Evolutionary conservation across 2,329 filamentous ascomycete species (phyloP), one percentile per base, ranked within the genome.

Genomic region (Lasiodiplodia sp.): DNA sequence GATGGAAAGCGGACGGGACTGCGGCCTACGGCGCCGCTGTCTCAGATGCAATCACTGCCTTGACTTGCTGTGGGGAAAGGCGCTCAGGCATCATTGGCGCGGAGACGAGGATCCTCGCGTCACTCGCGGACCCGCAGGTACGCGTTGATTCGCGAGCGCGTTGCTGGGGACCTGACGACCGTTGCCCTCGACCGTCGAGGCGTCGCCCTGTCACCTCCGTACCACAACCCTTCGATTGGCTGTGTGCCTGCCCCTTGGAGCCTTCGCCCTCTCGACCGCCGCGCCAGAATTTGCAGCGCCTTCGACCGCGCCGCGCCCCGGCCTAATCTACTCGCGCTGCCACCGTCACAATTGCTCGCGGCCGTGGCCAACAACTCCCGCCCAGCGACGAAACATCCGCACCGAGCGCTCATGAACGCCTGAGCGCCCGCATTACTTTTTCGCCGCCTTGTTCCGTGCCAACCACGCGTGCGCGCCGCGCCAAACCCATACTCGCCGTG

Each of bases 101-200:
- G 47, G 60, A 44, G 55, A 28, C 58, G 44, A 49, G n/a, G 60
- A 64, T 52, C 47, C 47, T 52, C 60, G 60, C 60, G 60, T 47
- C 60, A 64, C 47, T 52, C 47, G 37, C 60, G 60, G 44, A 38
- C 60, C 34, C 28, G n/a, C 4, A 5, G 4, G 44, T 37, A 49
- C 60, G 60, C 60, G 60, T 52, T 64, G 60, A 64, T 64, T 64
- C 60, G 60, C 60, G 60, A 51, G 47, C 60, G 60, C 60, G 60
- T 64, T 64, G 60, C 60, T 64, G 60, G 44, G 58, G 60, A 64
- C 60, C 60, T 64, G 60, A 52, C 60, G 47, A 52, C 60, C 47
- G 60, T 64, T 64, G 47, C 28, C 60, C 40, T 64, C 60, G 44
- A 64, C 44, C 25, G 38, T 47, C 57, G 44, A 51, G 25, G 16